A percentile compares a stretch with the other conserved stretches of the same genome.
Conservation (phyloP, 2,329 filamentous ascomycete genomes). For the Trichoderma sp. region DNA sequence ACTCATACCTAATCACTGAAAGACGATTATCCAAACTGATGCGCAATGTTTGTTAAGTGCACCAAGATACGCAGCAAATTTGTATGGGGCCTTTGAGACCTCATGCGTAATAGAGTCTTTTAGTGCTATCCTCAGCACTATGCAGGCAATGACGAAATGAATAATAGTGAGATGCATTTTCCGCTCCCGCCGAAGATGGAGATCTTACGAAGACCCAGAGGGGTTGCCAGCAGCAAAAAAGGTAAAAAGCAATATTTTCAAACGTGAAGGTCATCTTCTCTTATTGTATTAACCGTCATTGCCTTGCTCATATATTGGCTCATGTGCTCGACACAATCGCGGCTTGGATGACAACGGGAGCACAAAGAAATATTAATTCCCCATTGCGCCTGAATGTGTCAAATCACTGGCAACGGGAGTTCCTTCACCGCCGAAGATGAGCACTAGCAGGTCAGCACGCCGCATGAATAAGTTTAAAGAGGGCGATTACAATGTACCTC, state of each 20-base stretch:
- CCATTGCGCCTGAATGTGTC: background rate
- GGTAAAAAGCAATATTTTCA: too few relatives aligned
- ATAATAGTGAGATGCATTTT: background rate
- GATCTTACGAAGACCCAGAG: background rate
- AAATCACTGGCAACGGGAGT: background rate
- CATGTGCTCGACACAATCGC: background rate
- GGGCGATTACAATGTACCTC: background rate
- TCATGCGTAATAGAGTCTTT: background rate
- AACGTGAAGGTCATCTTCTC: too few relatives aligned
- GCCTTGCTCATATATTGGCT: too few relatives aligned
- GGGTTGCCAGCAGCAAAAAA: too few relatives aligned
- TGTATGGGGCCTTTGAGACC: background rate
- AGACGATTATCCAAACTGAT: too few relatives aligned
- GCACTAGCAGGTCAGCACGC: background rate
- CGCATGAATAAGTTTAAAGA: background rate
- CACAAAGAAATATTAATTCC: background rate
- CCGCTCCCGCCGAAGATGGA: background rate
- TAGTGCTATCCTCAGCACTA: constrained; percentile 9
- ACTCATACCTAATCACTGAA: too few relatives aligned
- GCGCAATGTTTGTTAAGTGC: too few relatives aligned
- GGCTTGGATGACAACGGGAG: background rate
- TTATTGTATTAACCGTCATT: too few relatives aligned
- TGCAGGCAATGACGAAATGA: background rate
- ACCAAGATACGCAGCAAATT: too few relatives aligned
- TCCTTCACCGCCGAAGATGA: background rate